phyloP scores from a whole-genome alignment of 148 eudicot genomes.

The Dysphania ambrosioides region DNA sequence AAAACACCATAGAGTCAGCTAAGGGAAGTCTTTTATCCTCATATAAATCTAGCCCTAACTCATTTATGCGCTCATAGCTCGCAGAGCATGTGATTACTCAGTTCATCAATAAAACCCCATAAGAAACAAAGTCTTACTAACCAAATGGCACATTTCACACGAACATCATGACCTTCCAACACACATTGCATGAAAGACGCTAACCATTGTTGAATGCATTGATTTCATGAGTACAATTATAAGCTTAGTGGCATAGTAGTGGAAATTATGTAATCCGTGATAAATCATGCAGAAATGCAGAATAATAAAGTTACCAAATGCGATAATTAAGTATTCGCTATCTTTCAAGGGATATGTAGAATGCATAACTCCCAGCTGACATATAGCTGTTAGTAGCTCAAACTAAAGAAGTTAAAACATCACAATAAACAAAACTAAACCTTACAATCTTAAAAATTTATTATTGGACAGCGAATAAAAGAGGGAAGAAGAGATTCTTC shows the following conservation, averaged over 20 bases:
- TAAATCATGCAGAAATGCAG: background rate
- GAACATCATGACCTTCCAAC: background rate
- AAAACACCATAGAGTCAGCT: background rate
- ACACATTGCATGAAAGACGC: too few species aligned
- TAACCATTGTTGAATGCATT: constrained; percentile 3
- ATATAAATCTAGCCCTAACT: too few species aligned
- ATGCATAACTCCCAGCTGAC: background rate
- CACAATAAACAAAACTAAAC: background rate
- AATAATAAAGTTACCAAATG: background rate
- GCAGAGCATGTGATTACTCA: background rate
- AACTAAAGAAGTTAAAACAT: background rate
- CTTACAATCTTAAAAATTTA: background rate
- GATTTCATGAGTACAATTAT: background rate
- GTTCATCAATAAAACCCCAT: background rate
- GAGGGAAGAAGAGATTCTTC: background rate
- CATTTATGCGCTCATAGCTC: background rate
- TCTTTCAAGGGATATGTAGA: background rate
- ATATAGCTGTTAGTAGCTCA: background rate
- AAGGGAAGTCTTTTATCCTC: background rate
- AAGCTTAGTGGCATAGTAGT: constrained; percentile 8
- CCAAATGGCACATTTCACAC: background rate
- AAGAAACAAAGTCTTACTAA: background rate
- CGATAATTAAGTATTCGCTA: background rate
- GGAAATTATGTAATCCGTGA: constrained; percentile 13
- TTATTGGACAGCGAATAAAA: background rate